Percentiles rank a stretch among this genome's conserved stretches.
Conservation (phyloP, 805 yeast genomes). For the Candida quercuum region DNA sequence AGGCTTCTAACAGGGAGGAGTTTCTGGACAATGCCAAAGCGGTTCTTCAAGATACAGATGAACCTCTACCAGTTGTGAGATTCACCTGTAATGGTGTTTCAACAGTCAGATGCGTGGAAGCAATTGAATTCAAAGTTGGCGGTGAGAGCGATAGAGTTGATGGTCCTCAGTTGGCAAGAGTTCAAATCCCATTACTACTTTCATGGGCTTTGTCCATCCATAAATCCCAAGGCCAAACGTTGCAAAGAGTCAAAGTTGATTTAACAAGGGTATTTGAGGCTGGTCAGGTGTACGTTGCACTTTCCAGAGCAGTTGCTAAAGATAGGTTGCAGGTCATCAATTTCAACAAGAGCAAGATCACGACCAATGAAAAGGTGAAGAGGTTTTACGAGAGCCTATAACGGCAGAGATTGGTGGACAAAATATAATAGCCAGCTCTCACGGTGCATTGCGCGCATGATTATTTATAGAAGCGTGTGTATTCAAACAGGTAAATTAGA, state of each 20-base stretch:
- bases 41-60: constrained; percentile 16
- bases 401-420: too few species aligned
- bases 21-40: constrained; percentile 14
- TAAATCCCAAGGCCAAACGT: constrained; percentile 82
- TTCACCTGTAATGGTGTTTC: constrained; percentile 26
- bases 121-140: constrained; percentile 32
- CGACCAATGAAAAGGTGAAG: constrained; percentile 55
- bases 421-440: too few species aligned
- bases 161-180: constrained; percentile 35
- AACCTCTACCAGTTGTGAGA: constrained; percentile 27
- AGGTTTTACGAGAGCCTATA: constrained; percentile 51
- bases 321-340: constrained; percentile 61
- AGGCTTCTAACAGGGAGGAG: constrained; percentile 10
- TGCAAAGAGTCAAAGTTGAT: constrained; percentile 66
- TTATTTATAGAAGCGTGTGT: too few species aligned
- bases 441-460: too few species aligned
- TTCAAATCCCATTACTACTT: constrained; percentile 62
- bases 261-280: constrained; percentile 63
- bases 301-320: constrained; percentile 70
- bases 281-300: constrained; percentile 82
- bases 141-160: constrained; percentile 27
- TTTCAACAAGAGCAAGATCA: constrained; percentile 53
- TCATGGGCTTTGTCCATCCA: constrained; percentile 86
- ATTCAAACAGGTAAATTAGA: too few species aligned
- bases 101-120: constrained; percentile 29